These are phyloP conservation scores for Bocquillonia castaneifolia DNA, from an alignment of 441 rosid genomes.

Conservation along the genomic window DNA sequence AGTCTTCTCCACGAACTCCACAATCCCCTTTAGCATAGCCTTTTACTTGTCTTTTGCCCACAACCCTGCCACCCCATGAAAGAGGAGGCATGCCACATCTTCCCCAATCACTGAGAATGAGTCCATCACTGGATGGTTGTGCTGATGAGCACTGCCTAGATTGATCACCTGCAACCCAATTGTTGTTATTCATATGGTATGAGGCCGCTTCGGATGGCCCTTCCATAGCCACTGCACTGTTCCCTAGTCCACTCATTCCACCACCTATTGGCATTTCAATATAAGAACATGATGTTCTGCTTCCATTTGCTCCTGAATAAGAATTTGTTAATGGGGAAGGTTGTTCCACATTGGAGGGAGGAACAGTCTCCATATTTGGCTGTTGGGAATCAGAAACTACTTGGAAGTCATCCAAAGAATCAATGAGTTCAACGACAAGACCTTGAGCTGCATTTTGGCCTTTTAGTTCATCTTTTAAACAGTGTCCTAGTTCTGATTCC, in stretches of 20 bases:
- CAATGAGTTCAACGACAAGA: constrained; percentile 49
- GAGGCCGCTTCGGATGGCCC: constrained; percentile 80
- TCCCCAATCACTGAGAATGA: constrained; percentile 73
- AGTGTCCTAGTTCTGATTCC: constrained; percentile 52
- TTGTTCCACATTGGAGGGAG: constrained; percentile 33
- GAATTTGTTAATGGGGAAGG: constrained; percentile 37
- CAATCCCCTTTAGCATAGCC: constrained; percentile 49
- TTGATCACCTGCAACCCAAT: constrained; percentile 63
- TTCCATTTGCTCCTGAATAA: constrained; percentile 38
- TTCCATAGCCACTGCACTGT: constrained; percentile 58
- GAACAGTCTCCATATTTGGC: constrained; percentile 36
- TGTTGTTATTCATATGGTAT: constrained; percentile 50
- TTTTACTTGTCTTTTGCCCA: constrained; percentile 64
- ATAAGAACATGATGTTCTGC: constrained; percentile 43
- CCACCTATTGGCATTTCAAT: constrained; percentile 38
- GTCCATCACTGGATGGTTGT: constrained; percentile 52
- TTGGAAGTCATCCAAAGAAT: constrained; percentile 47
- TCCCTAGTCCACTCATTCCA: constrained; percentile 40
- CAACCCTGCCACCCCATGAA: constrained; percentile 98
- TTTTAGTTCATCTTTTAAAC: constrained; percentile 43
- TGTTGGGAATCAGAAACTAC: constrained; percentile 42
- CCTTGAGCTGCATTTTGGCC: constrained; percentile 35
- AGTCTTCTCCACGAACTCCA: constrained; percentile 67
- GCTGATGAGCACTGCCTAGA: constrained; percentile 54
- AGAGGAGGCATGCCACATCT: constrained; percentile 63